Percentiles rank a stretch among this genome's conserved stretches.
phyloP scores from a whole-genome alignment of 345 rosid genomes.

The Moricandia moricandioides region DNA sequence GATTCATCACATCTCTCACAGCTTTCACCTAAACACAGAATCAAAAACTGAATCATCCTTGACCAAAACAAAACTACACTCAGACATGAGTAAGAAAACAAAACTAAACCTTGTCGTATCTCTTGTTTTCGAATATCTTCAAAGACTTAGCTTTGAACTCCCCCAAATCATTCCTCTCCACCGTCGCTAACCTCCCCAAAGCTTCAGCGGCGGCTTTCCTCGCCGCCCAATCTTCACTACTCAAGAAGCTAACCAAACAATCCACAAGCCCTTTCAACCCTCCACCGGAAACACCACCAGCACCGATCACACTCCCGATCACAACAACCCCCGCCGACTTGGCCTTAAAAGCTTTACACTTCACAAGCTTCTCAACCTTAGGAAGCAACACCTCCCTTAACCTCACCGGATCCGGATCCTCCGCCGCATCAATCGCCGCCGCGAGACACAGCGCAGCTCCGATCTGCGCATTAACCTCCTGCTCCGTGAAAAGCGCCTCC shows the following conservation, averaged over 20 bases:
- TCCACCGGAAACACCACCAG: constrained; percentile 55
- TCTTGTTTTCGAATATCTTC: constrained; percentile 68
- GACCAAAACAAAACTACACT: neutral
- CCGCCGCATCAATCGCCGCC: constrained; percentile 68
- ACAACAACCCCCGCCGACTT: constrained; percentile 75
- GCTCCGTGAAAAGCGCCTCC: constrained; percentile 90
- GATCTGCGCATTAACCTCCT: constrained; percentile 68
- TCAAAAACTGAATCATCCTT: constrained; percentile 1
- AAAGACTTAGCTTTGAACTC: constrained; percentile 67
- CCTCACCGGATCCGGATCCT: constrained; percentile 65
- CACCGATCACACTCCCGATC: constrained; percentile 77
- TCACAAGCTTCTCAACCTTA: constrained; percentile 71
- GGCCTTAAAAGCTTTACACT: constrained; percentile 63
- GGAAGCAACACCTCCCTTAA: constrained; percentile 52
- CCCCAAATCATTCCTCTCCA: constrained; percentile 61
- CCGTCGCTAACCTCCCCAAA: constrained; percentile 62
- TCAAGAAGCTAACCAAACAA: constrained; percentile 62
- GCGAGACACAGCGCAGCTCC: constrained; percentile 86
- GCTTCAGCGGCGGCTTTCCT: constrained; percentile 92
- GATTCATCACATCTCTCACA: constrained; percentile 83
- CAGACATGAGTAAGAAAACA: neutral
- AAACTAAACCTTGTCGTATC: constrained; percentile 69
- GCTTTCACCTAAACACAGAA: constrained; percentile 66
- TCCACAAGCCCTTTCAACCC: constrained; percentile 61
- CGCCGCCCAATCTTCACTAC: constrained; percentile 78